These are phyloP conservation scores for Phaeosphaeriaceae sp. DNA, from an alignment of 2,329 filamentous ascomycete species.

Conservation along the genomic window DNA sequence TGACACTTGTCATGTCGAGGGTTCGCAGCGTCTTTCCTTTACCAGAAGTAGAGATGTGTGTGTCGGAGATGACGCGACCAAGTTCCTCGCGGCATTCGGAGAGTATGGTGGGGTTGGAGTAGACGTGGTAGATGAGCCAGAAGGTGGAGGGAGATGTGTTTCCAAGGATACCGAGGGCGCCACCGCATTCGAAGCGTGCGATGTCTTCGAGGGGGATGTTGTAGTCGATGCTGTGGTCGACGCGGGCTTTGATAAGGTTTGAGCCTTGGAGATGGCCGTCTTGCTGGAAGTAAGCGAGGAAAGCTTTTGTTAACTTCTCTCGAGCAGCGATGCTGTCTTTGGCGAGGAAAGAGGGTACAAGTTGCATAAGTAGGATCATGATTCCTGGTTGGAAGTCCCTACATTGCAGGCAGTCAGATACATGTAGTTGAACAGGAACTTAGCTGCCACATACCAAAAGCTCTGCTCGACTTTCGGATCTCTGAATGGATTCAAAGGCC, in stretches of 20 bases:
- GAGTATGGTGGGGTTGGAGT: conserved; percentile 39
- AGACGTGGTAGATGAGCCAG: conserved; percentile 48
- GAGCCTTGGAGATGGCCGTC: conserved; percentile 41
- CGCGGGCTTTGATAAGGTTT: conserved; percentile 39
- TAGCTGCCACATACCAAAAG: conserved; percentile 37
- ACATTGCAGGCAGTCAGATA: conserved; percentile 21
- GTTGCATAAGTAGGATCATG: conserved; percentile 8
- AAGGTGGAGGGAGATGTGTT: conserved; percentile 48
- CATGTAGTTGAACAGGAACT: no score
- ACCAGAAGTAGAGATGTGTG: no score
- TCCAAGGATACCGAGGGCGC: conserved; percentile 43
- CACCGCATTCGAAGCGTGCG: conserved; percentile 47
- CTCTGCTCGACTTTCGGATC: conserved; percentile 35
- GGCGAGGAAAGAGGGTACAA: conserved; percentile 31
- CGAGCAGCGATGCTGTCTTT: conserved; percentile 34
- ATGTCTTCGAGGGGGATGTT: conserved; percentile 44
- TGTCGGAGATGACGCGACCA: not conserved
- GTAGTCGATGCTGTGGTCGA: conserved; percentile 34
- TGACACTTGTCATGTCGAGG: conserved; percentile 42
- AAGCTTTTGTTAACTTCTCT: conserved; percentile 40
- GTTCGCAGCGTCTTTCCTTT: no score
- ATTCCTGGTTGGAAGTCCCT: conserved; percentile 25
- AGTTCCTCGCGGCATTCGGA: conserved; percentile 30
- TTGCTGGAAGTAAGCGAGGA: conserved; percentile 48
- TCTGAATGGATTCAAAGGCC: conserved; percentile 46